Percentiles rank a stretch among this genome's conserved stretches.
Conservation (phyloP, 495 filamentous ascomycete species). For the Penicillium macrosclerotiorum region DNA sequence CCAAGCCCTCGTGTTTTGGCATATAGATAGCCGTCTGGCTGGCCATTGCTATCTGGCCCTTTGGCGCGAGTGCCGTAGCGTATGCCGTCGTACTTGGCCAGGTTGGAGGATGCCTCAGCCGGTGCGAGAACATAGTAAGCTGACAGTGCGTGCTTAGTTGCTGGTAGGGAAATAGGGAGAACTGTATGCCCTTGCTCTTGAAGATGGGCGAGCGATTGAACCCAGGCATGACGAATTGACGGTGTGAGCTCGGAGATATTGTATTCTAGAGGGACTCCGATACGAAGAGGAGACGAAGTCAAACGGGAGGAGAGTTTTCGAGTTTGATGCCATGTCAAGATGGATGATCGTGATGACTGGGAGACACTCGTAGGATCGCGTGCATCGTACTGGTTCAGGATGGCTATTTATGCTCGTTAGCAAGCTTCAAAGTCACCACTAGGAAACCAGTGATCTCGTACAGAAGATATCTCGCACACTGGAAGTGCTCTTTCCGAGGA, state of each 20-base stretch:
- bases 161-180: slow-evolving; percentile 75
- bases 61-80: slow-evolving; percentile 69
- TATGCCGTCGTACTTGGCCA: slow-evolving; percentile 96
- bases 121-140: slow-evolving; percentile 96
- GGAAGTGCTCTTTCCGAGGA: slow-evolving; percentile 57
- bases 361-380: slow-evolving; percentile 77
- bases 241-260: slow-evolving; percentile 79
- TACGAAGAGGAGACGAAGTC: slow-evolving; percentile 40
- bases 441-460: slow-evolving; percentile 19
- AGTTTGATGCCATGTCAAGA: slow-evolving; percentile 25
- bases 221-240: slow-evolving; percentile 67
- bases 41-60: slow-evolving; percentile 25
- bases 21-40: slow-evolving; percentile 61
- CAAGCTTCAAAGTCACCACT: neutral
- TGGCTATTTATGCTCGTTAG: slow-evolving; percentile 25
- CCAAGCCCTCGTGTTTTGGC: slow-evolving; percentile 66
- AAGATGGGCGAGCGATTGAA: slow-evolving; percentile 54
- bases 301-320: slow-evolving; percentile 28
- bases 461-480: slow-evolving; percentile 56
- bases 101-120: slow-evolving; percentile 92
- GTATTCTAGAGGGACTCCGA: slow-evolving; percentile 84
- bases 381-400: slow-evolving; percentile 60
- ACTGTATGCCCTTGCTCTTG: slow-evolving; percentile 63
- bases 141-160: slow-evolving; percentile 79
- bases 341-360: slow-evolving; percentile 45